These are phyloP conservation scores for Quillaja saponaria DNA, from an alignment of 306 rosid genomes.

Conservation along the genomic window DNA sequence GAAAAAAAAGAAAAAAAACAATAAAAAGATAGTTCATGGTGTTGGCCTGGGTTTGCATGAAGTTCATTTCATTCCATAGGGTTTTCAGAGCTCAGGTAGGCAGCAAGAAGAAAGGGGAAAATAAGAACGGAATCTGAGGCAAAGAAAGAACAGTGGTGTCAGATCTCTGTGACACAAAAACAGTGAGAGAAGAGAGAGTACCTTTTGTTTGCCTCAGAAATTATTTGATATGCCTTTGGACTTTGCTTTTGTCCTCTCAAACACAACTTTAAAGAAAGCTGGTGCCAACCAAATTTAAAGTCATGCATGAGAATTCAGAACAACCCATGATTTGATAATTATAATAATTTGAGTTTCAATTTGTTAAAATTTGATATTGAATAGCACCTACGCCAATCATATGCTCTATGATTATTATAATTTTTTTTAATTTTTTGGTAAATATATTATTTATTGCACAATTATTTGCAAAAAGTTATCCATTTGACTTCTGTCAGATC, in stretches of 20 bases:
- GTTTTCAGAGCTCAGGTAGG: conserved; percentile 15
- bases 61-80: conserved; percentile 23
- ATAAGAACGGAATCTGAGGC: not conserved
- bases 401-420: no score
- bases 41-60: conserved; percentile 41
- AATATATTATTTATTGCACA: no score
- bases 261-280: conserved; percentile 64
- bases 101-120: not conserved
- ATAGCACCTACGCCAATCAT: conserved; percentile 32
- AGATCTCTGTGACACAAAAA: conserved; percentile 53
- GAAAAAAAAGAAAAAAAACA: conserved; percentile 12
- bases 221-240: conserved; percentile 47
- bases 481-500: no score
- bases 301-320: conserved; percentile 3
- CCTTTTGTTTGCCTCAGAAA: conserved; percentile 46
- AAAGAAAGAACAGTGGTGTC: conserved; percentile 43
- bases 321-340: conserved; percentile 41
- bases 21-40: not conserved
- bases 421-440: no score
- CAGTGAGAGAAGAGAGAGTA: conserved; percentile 39
- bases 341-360: conserved; percentile 39
- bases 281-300: conserved; percentile 41
- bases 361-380: conserved; percentile 1
- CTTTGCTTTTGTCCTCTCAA: conserved; percentile 72
- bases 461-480: no score